Evolutionary conservation across 78 protist species (phyloP).

Genomic region (Dictyostelium firmibasis): DNA sequence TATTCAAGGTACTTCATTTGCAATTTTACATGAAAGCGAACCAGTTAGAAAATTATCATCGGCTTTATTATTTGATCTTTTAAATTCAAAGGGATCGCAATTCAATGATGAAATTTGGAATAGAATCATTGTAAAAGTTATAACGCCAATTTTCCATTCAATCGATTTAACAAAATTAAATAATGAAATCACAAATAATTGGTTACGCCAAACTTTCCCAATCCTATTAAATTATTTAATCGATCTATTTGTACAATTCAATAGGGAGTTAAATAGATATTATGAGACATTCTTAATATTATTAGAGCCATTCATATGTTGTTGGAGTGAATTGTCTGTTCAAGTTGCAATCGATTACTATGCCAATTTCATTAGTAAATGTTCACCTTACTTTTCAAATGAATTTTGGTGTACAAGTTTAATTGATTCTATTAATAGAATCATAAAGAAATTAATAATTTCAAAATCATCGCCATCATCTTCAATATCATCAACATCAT

Average conservation of each 20-base stretch:
- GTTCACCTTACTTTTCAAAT: background rate
- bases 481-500: background rate
- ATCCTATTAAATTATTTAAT: background rate
- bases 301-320: conserved; percentile 36
- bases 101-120: conserved; percentile 18
- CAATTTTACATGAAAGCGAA: conserved; percentile 47
- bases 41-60: conserved; percentile 27
- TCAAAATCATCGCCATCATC: conserved; percentile 8
- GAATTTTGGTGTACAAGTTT: conserved; percentile 12
- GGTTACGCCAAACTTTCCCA: conserved; percentile 57
- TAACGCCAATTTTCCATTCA: background rate
- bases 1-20: background rate
- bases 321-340: background rate
- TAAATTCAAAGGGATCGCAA: background rate
- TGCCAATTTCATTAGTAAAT: background rate
- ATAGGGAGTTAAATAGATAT: background rate
- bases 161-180: background rate
- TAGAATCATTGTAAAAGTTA: background rate
- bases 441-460: background rate
- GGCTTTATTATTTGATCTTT: background rate
- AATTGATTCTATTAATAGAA: background rate
- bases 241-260: background rate
- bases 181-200: background rate
- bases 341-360: background rate
- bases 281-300: background rate